Conservation (phyloP, 1,284 basidiomycete genomes). For the Pseudozyma thailandica region DNA sequence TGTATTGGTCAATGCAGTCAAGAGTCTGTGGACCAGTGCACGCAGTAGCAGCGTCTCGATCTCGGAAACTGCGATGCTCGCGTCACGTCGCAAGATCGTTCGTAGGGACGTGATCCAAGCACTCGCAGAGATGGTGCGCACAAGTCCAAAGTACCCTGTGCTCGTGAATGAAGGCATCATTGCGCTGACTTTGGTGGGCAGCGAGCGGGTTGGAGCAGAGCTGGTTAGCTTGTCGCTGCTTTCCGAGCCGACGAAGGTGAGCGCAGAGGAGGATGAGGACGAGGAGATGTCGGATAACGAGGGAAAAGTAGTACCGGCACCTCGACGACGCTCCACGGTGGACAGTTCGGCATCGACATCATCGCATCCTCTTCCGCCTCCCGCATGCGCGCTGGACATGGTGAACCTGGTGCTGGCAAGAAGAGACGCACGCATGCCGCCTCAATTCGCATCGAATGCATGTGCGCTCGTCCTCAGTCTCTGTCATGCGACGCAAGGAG, state of each 20-base stretch:
- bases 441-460: constrained; percentile 57
- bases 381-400: constrained; percentile 52
- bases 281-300: constrained; percentile 26
- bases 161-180: constrained; percentile 90
- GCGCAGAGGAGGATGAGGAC: constrained; percentile 16
- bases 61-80: constrained; percentile 1
- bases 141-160: constrained; percentile 82
- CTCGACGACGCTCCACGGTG: constrained; percentile 33
- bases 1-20: constrained; percentile 82
- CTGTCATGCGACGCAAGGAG: constrained; percentile 15
- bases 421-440: constrained; percentile 61
- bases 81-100: constrained; percentile 23
- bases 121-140: constrained; percentile 78
- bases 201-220: constrained; percentile 76
- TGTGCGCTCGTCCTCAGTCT: constrained; percentile 47
- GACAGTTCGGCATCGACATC: constrained; percentile 41
- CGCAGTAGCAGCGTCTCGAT: background rate
- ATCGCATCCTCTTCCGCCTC: constrained; percentile 42
- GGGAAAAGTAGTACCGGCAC: constrained; percentile 6
- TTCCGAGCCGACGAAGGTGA: constrained; percentile 23
- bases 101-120: constrained; percentile 66
- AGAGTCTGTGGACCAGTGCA: constrained; percentile 51
- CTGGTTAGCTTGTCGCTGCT: constrained; percentile 50
- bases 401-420: constrained; percentile 53
- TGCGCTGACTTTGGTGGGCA: constrained; percentile 80